Conservation (phyloP, 2,329 filamentous ascomycete species). For the Septoria petroselini region DNA sequence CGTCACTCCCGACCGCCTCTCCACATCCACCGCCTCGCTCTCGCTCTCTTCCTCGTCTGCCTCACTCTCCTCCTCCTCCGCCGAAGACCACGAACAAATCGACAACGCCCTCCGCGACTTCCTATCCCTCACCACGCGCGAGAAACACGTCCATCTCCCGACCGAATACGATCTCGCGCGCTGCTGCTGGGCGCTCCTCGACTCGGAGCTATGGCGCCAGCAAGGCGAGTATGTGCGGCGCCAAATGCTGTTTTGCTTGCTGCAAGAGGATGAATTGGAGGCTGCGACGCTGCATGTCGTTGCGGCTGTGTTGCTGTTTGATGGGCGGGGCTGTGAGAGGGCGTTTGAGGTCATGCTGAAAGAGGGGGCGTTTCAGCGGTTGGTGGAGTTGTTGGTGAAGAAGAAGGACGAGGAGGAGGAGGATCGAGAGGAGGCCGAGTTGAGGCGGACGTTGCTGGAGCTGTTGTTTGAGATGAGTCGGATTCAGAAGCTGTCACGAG, state of each 20-base stretch:
- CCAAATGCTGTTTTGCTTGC: slow-evolving; percentile 86
- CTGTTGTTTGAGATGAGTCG: slow-evolving; percentile 95
- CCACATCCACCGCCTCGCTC: neutral
- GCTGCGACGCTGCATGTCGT: slow-evolving; percentile 80
- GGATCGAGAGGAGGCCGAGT: slow-evolving; percentile 31
- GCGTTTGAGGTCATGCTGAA: slow-evolving; percentile 84
- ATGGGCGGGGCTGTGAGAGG: slow-evolving; percentile 73
- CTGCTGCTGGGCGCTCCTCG: slow-evolving; percentile 75
- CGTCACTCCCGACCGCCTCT: slow-evolving; percentile 39
- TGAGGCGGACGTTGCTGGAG: slow-evolving; percentile 81
- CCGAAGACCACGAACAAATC: slow-evolving; percentile 61
- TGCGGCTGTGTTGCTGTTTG: slow-evolving; percentile 77
- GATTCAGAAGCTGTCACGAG: slow-evolving; percentile 73
- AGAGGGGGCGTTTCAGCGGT: slow-evolving; percentile 76
- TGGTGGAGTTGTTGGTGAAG: slow-evolving; percentile 75
- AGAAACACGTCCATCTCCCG: slow-evolving; percentile 68
- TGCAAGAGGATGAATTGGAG: slow-evolving; percentile 80
- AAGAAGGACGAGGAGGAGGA: slow-evolving; percentile 45
- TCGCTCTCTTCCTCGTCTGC: slow-evolving; percentile 49
- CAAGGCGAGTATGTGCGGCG: slow-evolving; percentile 85
- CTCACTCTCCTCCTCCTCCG: slow-evolving; percentile 47
- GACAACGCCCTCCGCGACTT: slow-evolving; percentile 84
- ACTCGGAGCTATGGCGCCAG: slow-evolving; percentile 68
- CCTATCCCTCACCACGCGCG: slow-evolving; percentile 71
- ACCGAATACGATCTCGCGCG: slow-evolving; percentile 75